Percentiles rank a stretch among this genome's conserved stretches.
phyloP scores from a whole-genome alignment of 148 eudicot genomes.

The Spergularia bocconei region DNA sequence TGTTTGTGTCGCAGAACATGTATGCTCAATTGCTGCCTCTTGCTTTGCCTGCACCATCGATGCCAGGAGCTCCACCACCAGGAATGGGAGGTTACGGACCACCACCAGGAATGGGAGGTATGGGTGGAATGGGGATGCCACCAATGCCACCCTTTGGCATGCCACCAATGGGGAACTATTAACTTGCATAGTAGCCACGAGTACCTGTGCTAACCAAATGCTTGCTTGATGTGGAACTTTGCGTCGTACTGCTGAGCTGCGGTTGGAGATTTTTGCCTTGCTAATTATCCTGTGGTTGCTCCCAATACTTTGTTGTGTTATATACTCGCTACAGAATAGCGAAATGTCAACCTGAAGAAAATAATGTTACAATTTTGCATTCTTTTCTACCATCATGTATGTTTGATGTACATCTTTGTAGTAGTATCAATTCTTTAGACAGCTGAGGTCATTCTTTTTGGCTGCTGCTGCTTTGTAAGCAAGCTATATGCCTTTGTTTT shows the following conservation, averaged over 20 bases:
- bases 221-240: slow-evolving; percentile 7
- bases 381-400: slow-evolving; percentile 22
- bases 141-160: slow-evolving; percentile 96
- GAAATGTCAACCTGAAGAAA: slow-evolving; percentile 15
- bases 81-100: slow-evolving; percentile 70
- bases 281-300: slow-evolving; percentile 17
- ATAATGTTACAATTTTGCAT: slow-evolving; percentile 27
- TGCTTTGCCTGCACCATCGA: slow-evolving; percentile 96
- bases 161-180: slow-evolving; percentile 96
- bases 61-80: slow-evolving; percentile 62
- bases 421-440: slow-evolving; percentile 33
- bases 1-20: slow-evolving; percentile 65
- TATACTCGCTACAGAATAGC: slow-evolving; percentile 18
- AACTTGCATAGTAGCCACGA: slow-evolving; percentile 12
- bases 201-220: neutral
- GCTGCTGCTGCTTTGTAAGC: slow-evolving; percentile 22
- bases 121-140: slow-evolving; percentile 96
- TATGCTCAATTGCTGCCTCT: slow-evolving; percentile 96
- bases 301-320: neutral
- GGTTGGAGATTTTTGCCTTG: slow-evolving; percentile 21
- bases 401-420: slow-evolving; percentile 34
- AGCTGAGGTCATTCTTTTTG: slow-evolving; percentile 27
- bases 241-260: slow-evolving; percentile 9
- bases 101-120: slow-evolving; percentile 37
- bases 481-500: slow-evolving; percentile 13